Conservation (phyloP, 768 basidiomycete genomes). For the Plicaturopsis crispa region DNA sequence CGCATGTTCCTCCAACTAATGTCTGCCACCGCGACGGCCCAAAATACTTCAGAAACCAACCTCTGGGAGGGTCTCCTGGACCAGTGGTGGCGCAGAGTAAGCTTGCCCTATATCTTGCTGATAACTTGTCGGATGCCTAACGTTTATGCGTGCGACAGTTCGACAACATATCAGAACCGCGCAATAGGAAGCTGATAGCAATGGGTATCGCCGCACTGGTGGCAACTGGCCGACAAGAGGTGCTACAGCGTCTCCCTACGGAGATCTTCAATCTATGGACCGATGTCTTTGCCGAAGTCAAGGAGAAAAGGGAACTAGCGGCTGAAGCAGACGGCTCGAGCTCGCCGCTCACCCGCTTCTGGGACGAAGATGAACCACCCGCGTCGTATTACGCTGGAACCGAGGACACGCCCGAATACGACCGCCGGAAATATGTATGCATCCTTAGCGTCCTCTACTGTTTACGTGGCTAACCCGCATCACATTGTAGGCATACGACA, state of each 20-base stretch:
- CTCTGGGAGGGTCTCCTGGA: slow-evolving; percentile 65
- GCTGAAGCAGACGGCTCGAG: slow-evolving; percentile 15
- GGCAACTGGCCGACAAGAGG: slow-evolving; percentile 65
- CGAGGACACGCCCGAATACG: slow-evolving; percentile 67
- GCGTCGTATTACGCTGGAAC: slow-evolving; percentile 51
- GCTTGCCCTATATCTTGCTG: slow-evolving; percentile 14
- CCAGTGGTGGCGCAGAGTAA: slow-evolving; percentile 78
- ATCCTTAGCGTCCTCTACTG: neutral
- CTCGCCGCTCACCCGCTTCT: slow-evolving; percentile 43
- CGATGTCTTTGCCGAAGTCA: slow-evolving; percentile 83
- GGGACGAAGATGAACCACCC: slow-evolving; percentile 63
- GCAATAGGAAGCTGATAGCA: slow-evolving; percentile 75
- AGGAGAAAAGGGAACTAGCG: slow-evolving; percentile 47
- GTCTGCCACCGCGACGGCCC: slow-evolving; percentile 44
- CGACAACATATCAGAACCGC: slow-evolving; percentile 84
- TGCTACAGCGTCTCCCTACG: slow-evolving; percentile 59
- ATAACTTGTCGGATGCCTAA: neutral
- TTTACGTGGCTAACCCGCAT: slow-evolving; percentile 7
- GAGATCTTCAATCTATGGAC: slow-evolving; percentile 86
- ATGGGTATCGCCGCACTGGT: slow-evolving; percentile 77
- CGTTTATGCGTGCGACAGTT: slow-evolving; percentile 52
- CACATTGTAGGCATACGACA: slow-evolving; percentile 48
- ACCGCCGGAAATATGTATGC: slow-evolving; percentile 66
- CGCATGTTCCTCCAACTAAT: slow-evolving; percentile 68
- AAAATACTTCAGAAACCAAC: slow-evolving; percentile 39